phyloP scores from a whole-genome alignment of 352 stramenopile genomes.

The Phytophthora colocasiae region DNA sequence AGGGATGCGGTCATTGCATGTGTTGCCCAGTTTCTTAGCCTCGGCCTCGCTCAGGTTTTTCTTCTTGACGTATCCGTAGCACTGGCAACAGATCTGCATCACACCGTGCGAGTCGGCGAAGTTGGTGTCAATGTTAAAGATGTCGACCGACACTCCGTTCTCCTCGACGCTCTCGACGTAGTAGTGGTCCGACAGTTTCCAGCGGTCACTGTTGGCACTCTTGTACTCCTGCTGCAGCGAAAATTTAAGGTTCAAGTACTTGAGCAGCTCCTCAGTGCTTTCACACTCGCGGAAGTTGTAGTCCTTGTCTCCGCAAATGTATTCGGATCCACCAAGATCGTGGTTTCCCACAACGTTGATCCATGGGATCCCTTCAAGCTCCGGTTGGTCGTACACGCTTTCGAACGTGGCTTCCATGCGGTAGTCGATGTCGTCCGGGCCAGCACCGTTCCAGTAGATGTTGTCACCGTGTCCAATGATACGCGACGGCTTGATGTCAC shows the following conservation, averaged over 20 bases:
- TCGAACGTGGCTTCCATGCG: constrained; percentile 90
- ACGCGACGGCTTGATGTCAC: constrained; percentile 64
- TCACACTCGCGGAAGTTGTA: constrained; percentile 87
- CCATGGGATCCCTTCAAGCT: constrained; percentile 79
- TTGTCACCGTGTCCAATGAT: constrained; percentile 90
- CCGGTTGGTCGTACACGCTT: constrained; percentile 83
- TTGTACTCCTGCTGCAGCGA: constrained; percentile 84
- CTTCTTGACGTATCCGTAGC: constrained; percentile 86
- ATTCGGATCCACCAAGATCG: constrained; percentile 87
- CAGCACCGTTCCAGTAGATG: constrained; percentile 90
- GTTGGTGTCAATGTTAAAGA: constrained; percentile 92
- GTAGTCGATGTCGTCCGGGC: constrained; percentile 76
- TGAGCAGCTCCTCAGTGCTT: constrained; percentile 72
- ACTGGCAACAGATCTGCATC: constrained; percentile 89
- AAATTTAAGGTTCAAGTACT: constrained; percentile 88
- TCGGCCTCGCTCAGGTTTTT: constrained; percentile 53
- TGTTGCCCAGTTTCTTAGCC: constrained; percentile 63
- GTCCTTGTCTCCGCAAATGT: constrained; percentile 88
- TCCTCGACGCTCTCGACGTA: constrained; percentile 83
- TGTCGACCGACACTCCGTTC: constrained; percentile 86
- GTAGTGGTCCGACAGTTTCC: constrained; percentile 86
- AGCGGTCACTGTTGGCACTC: constrained; percentile 78
- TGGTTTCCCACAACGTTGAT: constrained; percentile 91
- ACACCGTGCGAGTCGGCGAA: constrained; percentile 85
- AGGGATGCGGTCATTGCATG: constrained; percentile 71